Percentiles rank a stretch among this genome's conserved stretches.
phyloP scores from a whole-genome alignment of 768 basidiomycete genomes.

The Favolaschia claudopus region DNA sequence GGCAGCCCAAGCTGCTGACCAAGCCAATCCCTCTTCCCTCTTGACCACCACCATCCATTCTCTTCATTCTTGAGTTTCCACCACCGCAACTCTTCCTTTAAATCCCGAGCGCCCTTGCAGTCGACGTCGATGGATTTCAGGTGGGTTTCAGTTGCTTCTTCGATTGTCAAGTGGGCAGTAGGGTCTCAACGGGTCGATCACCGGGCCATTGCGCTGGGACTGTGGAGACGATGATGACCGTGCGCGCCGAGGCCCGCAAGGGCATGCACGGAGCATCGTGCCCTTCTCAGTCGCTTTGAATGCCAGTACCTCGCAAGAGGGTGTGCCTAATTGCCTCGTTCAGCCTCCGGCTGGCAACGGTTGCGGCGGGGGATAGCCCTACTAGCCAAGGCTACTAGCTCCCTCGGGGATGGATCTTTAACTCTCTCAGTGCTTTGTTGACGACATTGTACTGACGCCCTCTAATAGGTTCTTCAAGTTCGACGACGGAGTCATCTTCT shows the following conservation, averaged over 20 bases:
- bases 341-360: conserved; percentile 2
- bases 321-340: background rate
- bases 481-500: no score
- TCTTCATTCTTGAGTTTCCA: no score
- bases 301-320: background rate
- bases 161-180: background rate
- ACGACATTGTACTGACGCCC: conserved; percentile 2
- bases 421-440: background rate
- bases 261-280: background rate
- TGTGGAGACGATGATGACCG: background rate
- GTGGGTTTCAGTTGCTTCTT: background rate
- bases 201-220: background rate
- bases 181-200: background rate
- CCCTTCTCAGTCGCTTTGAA: background rate
- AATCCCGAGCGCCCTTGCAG: no score
- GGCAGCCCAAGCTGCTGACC: no score
- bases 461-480: background rate
- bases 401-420: background rate
- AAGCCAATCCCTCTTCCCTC: background rate
- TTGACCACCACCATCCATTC: background rate
- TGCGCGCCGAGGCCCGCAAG: background rate
- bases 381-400: no score
- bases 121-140: no score
- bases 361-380: background rate
- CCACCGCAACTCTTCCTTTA: no score